phyloP scores from a whole-genome alignment of 257 asterid genomes.

The Gentiana macrophylla region DNA sequence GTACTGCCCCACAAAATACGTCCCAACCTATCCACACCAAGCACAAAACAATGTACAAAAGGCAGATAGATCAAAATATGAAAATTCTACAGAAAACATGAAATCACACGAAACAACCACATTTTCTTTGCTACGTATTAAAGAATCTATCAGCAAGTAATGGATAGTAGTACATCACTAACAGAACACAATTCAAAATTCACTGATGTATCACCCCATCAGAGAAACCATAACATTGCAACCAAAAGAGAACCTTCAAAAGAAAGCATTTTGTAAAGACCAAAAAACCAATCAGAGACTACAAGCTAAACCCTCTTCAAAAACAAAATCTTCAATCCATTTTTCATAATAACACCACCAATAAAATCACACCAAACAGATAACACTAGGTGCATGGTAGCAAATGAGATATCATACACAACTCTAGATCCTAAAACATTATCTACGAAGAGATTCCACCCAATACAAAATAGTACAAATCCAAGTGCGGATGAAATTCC shows the following conservation, averaged over 20 bases:
- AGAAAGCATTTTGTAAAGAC: no score
- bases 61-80: conserved; percentile 3
- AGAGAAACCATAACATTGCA: no score
- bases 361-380: no score
- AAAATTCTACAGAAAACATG: not conserved
- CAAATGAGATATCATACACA: not conserved
- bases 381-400: no score
- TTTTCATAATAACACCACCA: no score
- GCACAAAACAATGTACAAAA: conserved; percentile 4
- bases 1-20: conserved; percentile 93
- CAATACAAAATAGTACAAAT: not conserved
- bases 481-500: not conserved
- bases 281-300: no score
- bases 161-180: not conserved
- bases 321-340: no score
- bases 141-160: not conserved
- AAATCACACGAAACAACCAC: not conserved
- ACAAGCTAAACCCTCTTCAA: no score
- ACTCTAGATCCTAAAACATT: not conserved
- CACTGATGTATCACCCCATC: not conserved
- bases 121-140: not conserved
- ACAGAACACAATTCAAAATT: not conserved
- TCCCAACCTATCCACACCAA: conserved; percentile 57
- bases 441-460: not conserved
- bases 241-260: no score